Base-by-base conservation (phyloP, 768 basidiomycete species). In the Tephrocybe sp. region DNA sequence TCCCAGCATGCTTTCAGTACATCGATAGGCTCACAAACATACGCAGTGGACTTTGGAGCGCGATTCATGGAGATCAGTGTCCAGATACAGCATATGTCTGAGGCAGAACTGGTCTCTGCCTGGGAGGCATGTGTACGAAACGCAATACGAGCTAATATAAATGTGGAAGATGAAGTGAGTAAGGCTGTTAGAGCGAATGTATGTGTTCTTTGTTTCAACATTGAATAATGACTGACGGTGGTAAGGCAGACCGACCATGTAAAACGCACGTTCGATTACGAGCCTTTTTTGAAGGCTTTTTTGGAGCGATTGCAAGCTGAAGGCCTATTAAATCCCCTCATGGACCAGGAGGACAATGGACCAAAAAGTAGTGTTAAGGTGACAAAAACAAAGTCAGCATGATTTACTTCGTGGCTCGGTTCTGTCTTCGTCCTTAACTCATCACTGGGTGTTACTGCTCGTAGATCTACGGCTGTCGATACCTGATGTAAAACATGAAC, bases 201-300 rank as follows among this genome's bases (percentile, higher is more conserved):
- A 51, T 44, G 80, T 68, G 22, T 13, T 33, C 5, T 34, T 5
- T 3, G 19, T 9, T 31, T 36, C 21, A 22, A 43, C 2, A 16
- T 44, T 18, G 34, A 23, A 34, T 18, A 36, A 49, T 43, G 30
- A 34, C 42, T 51, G 24, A 37, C 6, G n/a, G 27, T 27, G 50
- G 23, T 23, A 16, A 22, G 47, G 40, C 57, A 83, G 82, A 73
- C 72, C 9, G 82, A 85, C 19, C 73, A 82, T 53, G 57, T 79
- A 37, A 80, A 78, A 44, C 66, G 83, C 12, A 83, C 81, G 9
- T 78, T 76, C 54, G 81, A 85, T 62, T 85, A 83, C 54, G 80
- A 82, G 57, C 80, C 80, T 0, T 83, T 85, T 62, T 64, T 83
- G 24, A 64, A 62, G n/a, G 69, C 66, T 29, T 82, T 77, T 51